Base-by-base conservation (phyloP, 1,139 yeast species). In the Pneumocystis canis region DNA sequence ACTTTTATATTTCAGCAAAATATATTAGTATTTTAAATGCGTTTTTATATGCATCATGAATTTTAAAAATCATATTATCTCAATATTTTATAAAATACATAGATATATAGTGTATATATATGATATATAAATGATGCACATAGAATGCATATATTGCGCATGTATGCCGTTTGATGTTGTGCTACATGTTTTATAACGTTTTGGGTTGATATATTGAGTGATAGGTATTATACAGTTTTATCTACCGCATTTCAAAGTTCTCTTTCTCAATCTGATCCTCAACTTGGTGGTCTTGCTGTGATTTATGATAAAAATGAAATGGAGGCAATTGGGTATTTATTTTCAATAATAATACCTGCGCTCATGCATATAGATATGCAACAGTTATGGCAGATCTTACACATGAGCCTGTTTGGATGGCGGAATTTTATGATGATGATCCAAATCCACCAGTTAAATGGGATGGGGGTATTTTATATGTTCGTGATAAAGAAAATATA, bases 311-410 rank as follows among this genome's bases (percentile, higher is more conserved):
- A 57, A 25, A 57, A 57, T 18, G 41, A 57, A 25, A 57, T 57
- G 59, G 59, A 57, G 9, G 59, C 59, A 3, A 25, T 28, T 20
- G 59, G 59, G 30, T 41, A 20, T 6, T 18, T 18, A 7, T 41
- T 18, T 39, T 18, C 2, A 39, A n/a, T 9, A 35, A 35, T 35
- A 7, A 35, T 35, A 35, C 16, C 16, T 35, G 3, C 16, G n/a
- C n/a, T 1, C 1, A 35, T 35, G 39, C 1, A 1, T 5, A 5
- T 7, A 41, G 53, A 4, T 57, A 57, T 25, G 59, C 59, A 20
- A 57, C 41, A 3, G 59, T 57, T 3, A 35, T 57, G 59, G 59
- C 59, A 7, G 59, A 57, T 11, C 39, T 57, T 20, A 57, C 59
- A 9, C 39, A 57, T 20, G 59, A 57, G 32, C 25, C 39, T 11